Conservation (phyloP, 2,329 filamentous ascomycete genomes). For the Coleophoma cylindrospora region DNA sequence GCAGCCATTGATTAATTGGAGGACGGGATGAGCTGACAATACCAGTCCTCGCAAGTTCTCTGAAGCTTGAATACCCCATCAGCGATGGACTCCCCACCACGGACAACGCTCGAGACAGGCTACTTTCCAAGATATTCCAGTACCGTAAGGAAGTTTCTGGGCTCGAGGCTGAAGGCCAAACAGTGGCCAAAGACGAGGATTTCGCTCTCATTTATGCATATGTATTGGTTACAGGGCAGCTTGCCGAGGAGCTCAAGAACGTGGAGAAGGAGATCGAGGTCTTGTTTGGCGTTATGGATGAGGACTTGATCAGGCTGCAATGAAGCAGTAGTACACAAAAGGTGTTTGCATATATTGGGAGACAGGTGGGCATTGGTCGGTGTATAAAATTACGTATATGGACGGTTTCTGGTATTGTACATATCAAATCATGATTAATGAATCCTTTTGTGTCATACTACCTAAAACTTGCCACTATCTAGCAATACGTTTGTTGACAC, state of each 20-base stretch:
- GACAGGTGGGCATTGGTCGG: not conserved
- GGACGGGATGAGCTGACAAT: constrained; percentile 15
- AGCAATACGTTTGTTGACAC: not conserved
- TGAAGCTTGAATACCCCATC: constrained; percentile 92
- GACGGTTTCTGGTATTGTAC: not conserved
- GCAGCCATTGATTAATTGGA: not conserved
- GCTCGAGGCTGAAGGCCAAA: constrained; percentile 8
- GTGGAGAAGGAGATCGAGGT: constrained; percentile 57
- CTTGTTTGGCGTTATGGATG: constrained; percentile 58
- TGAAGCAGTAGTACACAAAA: constrained; percentile 19
- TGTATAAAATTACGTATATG: not conserved
- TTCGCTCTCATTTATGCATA: constrained; percentile 94
- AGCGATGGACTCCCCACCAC: constrained; percentile 85
- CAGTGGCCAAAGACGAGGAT: constrained; percentile 63
- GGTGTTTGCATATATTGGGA: not conserved
- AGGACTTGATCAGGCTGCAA: constrained; percentile 52
- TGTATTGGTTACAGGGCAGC: constrained; percentile 63
- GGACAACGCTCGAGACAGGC: constrained; percentile 70
- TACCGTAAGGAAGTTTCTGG: constrained; percentile 41
- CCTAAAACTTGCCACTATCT: not conserved
- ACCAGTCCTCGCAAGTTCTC: constrained; percentile 77
- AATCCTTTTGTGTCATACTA: not conserved
- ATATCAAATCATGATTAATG: not conserved
- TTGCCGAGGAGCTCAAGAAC: constrained; percentile 58
- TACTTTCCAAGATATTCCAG: constrained; percentile 82